Conservation (phyloP, 2,329 filamentous ascomycete genomes). For the Aspergillus sp. region DNA sequence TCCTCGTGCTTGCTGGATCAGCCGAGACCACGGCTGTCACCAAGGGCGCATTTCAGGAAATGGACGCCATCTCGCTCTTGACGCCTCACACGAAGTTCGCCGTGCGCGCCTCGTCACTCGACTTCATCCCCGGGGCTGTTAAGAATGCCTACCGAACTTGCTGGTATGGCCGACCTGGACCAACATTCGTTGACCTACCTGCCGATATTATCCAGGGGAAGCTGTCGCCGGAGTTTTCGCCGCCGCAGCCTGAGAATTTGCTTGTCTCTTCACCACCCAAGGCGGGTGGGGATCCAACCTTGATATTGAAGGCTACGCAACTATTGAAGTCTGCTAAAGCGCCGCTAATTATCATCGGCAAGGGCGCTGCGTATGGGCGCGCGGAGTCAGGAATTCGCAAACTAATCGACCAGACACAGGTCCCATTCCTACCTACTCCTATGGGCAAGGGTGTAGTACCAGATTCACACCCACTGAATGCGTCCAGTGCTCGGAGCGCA, state of each 20-base stretch:
- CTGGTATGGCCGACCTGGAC: slow-evolving; percentile 56
- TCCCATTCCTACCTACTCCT: slow-evolving; percentile 59
- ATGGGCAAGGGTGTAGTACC: slow-evolving; percentile 61
- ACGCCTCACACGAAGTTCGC: slow-evolving; percentile 55
- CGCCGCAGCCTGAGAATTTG: slow-evolving; percentile 29
- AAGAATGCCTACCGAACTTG: slow-evolving; percentile 53
- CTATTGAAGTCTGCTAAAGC: slow-evolving; percentile 51
- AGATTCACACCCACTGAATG: slow-evolving; percentile 55
- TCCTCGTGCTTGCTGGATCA: slow-evolving; percentile 56
- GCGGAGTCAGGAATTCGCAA: slow-evolving; percentile 48
- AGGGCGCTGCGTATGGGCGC: slow-evolving; percentile 56
- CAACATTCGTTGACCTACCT: slow-evolving; percentile 56
- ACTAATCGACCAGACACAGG: slow-evolving; percentile 48
- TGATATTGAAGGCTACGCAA: slow-evolving; percentile 42
- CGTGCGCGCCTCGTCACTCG: slow-evolving; percentile 46
- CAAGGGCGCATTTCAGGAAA: slow-evolving; percentile 59
- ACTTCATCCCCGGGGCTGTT: slow-evolving; percentile 50
- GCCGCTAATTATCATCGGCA: slow-evolving; percentile 56
- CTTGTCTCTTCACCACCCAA: slow-evolving; percentile 42
- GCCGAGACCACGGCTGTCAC: slow-evolving; percentile 53
- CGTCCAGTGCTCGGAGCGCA: slow-evolving; percentile 54
- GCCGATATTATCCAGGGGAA: slow-evolving; percentile 55
- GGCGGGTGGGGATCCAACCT: slow-evolving; percentile 46
- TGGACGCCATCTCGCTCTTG: slow-evolving; percentile 55
- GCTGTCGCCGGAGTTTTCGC: slow-evolving; percentile 18